Conservation (phyloP, 495 filamentous ascomycete species). For the Aspergillus sparsus region DNA sequence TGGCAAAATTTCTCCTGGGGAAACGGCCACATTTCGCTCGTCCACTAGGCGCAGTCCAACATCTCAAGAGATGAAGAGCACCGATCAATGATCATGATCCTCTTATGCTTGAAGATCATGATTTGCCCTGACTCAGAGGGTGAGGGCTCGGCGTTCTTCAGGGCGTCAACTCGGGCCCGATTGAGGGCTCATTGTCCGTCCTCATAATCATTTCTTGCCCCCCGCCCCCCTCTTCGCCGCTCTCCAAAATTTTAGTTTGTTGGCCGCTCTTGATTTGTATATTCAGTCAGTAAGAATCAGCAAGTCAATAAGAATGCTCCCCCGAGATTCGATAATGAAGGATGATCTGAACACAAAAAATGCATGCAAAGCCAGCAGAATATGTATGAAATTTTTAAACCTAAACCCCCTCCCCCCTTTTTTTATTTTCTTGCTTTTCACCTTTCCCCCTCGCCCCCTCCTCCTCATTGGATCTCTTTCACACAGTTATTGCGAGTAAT, state of each 20-base stretch:
- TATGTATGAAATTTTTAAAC: slow-evolving; percentile 7
- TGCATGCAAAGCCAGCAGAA: slow-evolving; percentile 16
- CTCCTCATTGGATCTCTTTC: neutral
- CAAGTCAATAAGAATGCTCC: neutral
- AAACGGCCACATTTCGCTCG: neutral
- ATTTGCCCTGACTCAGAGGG: slow-evolving; percentile 5
- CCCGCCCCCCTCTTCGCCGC: too few species aligned
- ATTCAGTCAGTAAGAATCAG: slow-evolving; percentile 5
- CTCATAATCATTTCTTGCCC: neutral
- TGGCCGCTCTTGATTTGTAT: slow-evolving; percentile 20
- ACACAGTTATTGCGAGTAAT: slow-evolving; percentile 19
- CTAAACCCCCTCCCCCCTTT: neutral
- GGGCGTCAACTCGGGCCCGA: slow-evolving; percentile 5
- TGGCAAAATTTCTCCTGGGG: slow-evolving; percentile 4
- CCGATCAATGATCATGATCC: neutral
- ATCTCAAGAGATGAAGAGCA: neutral
- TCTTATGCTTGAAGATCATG: neutral
- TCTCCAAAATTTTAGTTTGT: slow-evolving; percentile 2
- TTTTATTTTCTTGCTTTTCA: neutral
- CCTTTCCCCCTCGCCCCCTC: neutral
- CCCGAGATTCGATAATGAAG: slow-evolving; percentile 2
- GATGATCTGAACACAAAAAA: slow-evolving; percentile 14
- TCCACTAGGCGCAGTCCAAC: neutral
- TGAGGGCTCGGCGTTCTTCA: slow-evolving; percentile 1
- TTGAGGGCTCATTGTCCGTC: neutral